Conservation (phyloP, 1,284 basidiomycete species). For the Peniophora sp. region DNA sequence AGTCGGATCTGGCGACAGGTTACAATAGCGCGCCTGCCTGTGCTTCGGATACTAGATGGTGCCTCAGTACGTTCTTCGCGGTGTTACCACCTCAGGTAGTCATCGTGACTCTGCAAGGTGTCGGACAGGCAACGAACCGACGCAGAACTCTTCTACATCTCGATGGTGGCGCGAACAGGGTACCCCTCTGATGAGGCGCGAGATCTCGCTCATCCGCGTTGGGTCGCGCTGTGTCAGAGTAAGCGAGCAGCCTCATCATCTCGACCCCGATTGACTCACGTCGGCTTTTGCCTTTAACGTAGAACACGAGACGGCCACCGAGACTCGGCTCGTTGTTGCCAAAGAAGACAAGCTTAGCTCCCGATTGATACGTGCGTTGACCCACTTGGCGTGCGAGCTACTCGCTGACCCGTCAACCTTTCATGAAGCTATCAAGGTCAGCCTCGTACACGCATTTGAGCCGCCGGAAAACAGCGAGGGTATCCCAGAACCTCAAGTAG, state of each 20-base stretch:
- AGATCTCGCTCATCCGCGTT: constrained; percentile 48
- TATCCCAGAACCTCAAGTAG: constrained; percentile 15
- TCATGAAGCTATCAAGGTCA: constrained; percentile 28
- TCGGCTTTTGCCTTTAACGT: constrained; percentile 1
- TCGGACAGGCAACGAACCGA: constrained; percentile 72
- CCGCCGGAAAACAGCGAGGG: constrained; percentile 4
- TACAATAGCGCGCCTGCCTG: constrained; percentile 65
- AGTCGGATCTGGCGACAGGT: constrained; percentile 52
- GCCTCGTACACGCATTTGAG: constrained; percentile 16
- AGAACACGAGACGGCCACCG: constrained; percentile 57
- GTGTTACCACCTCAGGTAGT: constrained; percentile 1
- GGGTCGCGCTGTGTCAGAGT: constrained; percentile 58
- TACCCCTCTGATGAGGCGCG: constrained; percentile 37
- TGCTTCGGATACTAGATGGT: constrained; percentile 61
- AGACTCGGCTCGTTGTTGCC: constrained; percentile 22
- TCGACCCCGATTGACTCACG: neutral
- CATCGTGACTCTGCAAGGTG: constrained; percentile 36
- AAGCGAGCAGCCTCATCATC: constrained; percentile 20
- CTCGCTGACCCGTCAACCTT: neutral
- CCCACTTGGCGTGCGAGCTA: neutral
- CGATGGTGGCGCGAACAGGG: constrained; percentile 42
- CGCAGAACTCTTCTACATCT: constrained; percentile 81
- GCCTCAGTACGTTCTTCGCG: constrained; percentile 39
- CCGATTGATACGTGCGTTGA: constrained; percentile 49
- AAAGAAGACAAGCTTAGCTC: constrained; percentile 49